phyloP scores from a whole-genome alignment of 2,329 filamentous ascomycete species.

The Colletotrichum limetticola region DNA sequence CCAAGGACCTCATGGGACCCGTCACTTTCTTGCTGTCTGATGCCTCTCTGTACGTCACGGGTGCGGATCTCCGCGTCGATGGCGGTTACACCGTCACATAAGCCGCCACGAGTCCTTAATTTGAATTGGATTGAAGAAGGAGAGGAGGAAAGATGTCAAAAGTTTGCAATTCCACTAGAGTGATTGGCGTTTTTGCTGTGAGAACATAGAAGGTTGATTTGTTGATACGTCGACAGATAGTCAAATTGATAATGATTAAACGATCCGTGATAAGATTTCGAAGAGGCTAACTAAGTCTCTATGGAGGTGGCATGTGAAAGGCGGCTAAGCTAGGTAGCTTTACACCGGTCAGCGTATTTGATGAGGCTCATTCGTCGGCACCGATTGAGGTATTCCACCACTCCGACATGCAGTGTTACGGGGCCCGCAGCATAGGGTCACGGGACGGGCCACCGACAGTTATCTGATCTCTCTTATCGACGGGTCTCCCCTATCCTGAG shows the following conservation, averaged over 20 bases:
- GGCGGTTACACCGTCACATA: conserved; percentile 89
- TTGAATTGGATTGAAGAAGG: neutral
- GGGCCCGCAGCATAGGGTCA: neutral
- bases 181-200: neutral
- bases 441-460: neutral
- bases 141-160: neutral
- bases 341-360: neutral
- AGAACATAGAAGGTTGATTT: neutral
- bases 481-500: neutral
- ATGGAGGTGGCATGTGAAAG: neutral
- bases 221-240: neutral
- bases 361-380: neutral
- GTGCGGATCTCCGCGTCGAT: conserved; percentile 84
- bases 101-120: neutral
- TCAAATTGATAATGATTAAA: neutral
- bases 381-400: neutral
- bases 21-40: conserved; percentile 88
- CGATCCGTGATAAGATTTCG: neutral
- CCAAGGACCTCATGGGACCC: conserved; percentile 92
- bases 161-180: neutral
- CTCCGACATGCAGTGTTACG: neutral
- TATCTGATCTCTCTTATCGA: neutral
- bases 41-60: conserved; percentile 76
- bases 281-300: neutral
- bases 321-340: neutral